These are phyloP conservation scores for Chlorella sp. DNA, from an alignment of 139 green algal genomes.

Conservation along the genomic window DNA sequence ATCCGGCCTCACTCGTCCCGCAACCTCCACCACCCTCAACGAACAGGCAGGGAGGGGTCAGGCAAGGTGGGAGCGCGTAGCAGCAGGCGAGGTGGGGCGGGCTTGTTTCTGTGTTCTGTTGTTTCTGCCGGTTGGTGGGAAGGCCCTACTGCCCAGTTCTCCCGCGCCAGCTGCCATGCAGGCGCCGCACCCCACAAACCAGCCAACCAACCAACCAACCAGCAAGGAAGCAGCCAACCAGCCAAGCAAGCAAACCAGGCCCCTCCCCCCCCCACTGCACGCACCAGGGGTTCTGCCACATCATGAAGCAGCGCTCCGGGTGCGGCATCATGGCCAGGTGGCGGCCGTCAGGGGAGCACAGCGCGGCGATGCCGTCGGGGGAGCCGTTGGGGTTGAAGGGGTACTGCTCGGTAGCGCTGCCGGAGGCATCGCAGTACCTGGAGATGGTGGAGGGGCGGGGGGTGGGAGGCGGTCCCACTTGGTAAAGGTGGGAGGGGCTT, in stretches of 20 bases:
- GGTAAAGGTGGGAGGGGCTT: neutral
- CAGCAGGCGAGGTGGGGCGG: too few relatives aligned
- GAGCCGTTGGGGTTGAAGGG: constrained; percentile 98
- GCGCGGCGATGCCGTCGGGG: constrained; percentile 91
- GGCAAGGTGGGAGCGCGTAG: neutral
- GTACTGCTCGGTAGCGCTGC: constrained; percentile 87
- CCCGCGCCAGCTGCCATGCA: too few relatives aligned
- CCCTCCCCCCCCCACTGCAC: neutral
- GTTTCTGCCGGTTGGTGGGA: too few relatives aligned
- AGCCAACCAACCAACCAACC: too few relatives aligned
- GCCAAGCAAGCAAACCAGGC: too few relatives aligned
- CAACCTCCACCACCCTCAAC: too few relatives aligned
- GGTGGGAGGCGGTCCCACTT: neutral
- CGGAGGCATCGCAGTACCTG: constrained; percentile 83
- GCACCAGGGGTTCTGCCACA: constrained; percentile 92
- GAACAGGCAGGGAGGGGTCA: too few relatives aligned
- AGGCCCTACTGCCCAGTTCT: too few relatives aligned
- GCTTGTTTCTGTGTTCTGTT: too few relatives aligned
- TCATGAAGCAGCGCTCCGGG: constrained; percentile 96
- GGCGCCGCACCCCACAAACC: too few relatives aligned
- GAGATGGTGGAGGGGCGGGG: neutral
- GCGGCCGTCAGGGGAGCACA: constrained; percentile 92
- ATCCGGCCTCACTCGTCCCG: too few relatives aligned
- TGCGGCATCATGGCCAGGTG: constrained; percentile 99
- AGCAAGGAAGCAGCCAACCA: too few relatives aligned